phyloP scores from a whole-genome alignment of 192 early-diverging fungal genomes.

The Coemansia sp. region DNA sequence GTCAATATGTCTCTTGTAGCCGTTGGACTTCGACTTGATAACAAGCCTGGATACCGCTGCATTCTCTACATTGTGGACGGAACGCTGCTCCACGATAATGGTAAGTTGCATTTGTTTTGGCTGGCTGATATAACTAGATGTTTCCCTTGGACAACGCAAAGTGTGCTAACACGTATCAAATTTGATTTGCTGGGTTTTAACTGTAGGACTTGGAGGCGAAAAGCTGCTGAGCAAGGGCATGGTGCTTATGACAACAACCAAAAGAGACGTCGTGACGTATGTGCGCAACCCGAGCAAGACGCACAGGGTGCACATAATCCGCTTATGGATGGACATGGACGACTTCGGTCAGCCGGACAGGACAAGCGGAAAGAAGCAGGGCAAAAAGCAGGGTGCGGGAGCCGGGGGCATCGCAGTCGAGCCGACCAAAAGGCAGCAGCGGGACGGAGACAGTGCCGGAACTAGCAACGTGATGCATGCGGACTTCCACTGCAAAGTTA shows the following conservation, averaged over 20 bases:
- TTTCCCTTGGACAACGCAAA: not conserved
- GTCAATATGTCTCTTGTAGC: too few relatives aligned
- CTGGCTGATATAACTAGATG: too few relatives aligned
- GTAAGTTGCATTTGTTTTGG: slow-evolving; percentile 31
- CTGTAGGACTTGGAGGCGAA: slow-evolving; percentile 33
- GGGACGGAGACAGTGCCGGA: not conserved
- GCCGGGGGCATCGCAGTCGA: not conserved
- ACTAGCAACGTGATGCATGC: slow-evolving; percentile 7
- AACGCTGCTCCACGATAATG: slow-evolving; percentile 43
- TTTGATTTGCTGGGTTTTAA: not conserved
- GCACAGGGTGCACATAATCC: slow-evolving; percentile 41
- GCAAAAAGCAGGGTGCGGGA: not conserved
- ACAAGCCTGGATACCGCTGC: slow-evolving; percentile 47
- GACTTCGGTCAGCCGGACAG: slow-evolving; percentile 1
- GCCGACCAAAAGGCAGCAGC: slow-evolving; percentile 4
- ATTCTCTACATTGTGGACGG: slow-evolving; percentile 49
- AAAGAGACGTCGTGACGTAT: slow-evolving; percentile 25
- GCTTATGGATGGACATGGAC: slow-evolving; percentile 46
- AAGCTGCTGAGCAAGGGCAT: slow-evolving; percentile 49
- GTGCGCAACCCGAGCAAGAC: slow-evolving; percentile 50
- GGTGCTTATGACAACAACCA: slow-evolving; percentile 38
- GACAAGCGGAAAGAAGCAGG: too few relatives aligned
- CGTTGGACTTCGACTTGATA: slow-evolving; percentile 43
- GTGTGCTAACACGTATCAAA: not conserved
- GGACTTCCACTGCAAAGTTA: slow-evolving; percentile 29